These are phyloP conservation scores for Pythium phragmitis DNA, from an alignment of 352 stramenopile species.

Conservation along the genomic window DNA sequence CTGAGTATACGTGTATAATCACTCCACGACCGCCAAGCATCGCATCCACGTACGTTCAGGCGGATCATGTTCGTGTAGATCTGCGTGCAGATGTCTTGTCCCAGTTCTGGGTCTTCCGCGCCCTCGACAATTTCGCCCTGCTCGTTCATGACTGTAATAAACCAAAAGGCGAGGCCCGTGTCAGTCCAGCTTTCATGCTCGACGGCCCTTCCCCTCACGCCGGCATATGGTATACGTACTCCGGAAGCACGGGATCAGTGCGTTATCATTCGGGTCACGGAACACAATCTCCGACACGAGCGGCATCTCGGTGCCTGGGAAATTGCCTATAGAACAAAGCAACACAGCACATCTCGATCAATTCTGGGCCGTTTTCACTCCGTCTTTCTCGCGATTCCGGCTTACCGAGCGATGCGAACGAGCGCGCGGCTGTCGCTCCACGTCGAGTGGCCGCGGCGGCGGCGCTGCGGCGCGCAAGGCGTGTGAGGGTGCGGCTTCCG, in stretches of 20 bases:
- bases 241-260: conserved; percentile 88
- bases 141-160: conserved; percentile 78
- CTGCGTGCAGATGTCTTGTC: conserved; percentile 69
- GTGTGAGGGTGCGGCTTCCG: conserved; percentile 16
- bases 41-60: conserved; percentile 47
- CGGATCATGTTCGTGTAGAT: conserved; percentile 89
- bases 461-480: conserved; percentile 20
- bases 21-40: background rate
- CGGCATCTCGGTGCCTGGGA: conserved; percentile 84
- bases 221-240: conserved; percentile 39
- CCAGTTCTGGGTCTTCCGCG: conserved; percentile 70
- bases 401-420: conserved; percentile 40
- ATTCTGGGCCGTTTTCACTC: background rate
- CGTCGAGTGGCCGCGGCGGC: conserved; percentile 5
- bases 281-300: conserved; percentile 89
- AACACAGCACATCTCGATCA: background rate
- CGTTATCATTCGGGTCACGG: conserved; percentile 78
- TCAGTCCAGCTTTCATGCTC: background rate
- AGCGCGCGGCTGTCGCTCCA: conserved; percentile 1
- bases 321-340: conserved; percentile 38
- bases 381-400: background rate
- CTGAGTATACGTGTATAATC: background rate
- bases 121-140: conserved; percentile 77
- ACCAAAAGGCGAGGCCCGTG: background rate
- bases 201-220: background rate